Percentiles rank a stretch among this genome's conserved stretches.
phyloP scores from a whole-genome alignment of 257 asterid species.

The Penstemon barbatus region DNA sequence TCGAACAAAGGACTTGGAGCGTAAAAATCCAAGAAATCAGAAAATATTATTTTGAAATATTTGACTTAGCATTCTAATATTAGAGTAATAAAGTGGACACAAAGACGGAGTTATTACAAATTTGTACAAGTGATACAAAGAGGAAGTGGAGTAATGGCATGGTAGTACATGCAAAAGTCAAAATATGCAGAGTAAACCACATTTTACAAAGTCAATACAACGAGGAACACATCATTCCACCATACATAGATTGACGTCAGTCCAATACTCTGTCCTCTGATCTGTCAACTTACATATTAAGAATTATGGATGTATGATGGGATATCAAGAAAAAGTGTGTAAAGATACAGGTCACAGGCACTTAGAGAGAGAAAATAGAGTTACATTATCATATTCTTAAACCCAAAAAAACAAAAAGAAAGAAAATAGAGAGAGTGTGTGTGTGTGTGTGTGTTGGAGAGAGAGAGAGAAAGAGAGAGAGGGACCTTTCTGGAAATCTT shows the following conservation, averaged over 20 bases:
- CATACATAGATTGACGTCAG: background rate
- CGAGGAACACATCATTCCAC: background rate
- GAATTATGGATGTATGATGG: background rate
- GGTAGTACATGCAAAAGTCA: background rate
- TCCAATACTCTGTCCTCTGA: background rate
- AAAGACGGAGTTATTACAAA: background rate
- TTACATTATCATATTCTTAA: too few relatives aligned
- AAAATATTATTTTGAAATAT: background rate
- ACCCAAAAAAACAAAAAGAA: too few relatives aligned
- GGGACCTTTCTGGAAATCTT: constrained; percentile 90
- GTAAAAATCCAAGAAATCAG: constrained; percentile 2
- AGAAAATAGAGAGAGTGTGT: too few relatives aligned
- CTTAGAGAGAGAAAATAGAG: background rate
- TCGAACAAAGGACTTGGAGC: constrained; percentile 14
- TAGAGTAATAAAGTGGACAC: constrained; percentile 2
- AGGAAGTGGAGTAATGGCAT: constrained; percentile 2
- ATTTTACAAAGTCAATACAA: background rate
- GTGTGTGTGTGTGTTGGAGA: background rate
- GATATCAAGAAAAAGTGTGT: background rate
- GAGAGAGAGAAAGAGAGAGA: constrained; percentile 19
- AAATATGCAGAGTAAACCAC: constrained; percentile 6
- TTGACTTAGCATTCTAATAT: background rate
- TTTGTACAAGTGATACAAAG: background rate
- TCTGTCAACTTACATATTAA: constrained; percentile 1
- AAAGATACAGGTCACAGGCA: background rate